phyloP scores from a whole-genome alignment of 225 moss, liverwort and hornwort genomes.

The Straminergon stramineum region DNA sequence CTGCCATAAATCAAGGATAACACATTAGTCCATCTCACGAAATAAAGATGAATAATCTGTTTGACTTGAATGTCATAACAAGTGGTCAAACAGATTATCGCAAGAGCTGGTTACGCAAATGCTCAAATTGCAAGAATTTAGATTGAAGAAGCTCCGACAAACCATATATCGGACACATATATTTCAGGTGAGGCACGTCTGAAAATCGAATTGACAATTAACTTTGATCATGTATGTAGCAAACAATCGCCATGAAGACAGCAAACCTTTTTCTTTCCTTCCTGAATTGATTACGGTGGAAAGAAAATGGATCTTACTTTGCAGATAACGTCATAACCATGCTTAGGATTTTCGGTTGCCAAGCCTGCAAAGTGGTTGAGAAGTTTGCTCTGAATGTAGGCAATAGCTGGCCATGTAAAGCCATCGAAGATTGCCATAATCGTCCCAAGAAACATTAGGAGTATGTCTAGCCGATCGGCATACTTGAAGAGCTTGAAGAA shows the following conservation, averaged over 20 bases:
- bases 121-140: background rate
- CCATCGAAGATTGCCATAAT: slow-evolving; percentile 22
- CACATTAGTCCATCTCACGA: background rate
- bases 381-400: slow-evolving; percentile 21
- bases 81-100: background rate
- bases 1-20: slow-evolving; percentile 5
- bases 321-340: slow-evolving; percentile 8
- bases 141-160: background rate
- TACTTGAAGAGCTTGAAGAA: slow-evolving; percentile 38
- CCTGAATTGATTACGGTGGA: background rate
- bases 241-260: background rate
- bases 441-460: slow-evolving; percentile 33
- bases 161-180: background rate
- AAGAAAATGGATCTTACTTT: background rate
- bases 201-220: background rate
- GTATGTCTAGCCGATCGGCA: slow-evolving; percentile 18
- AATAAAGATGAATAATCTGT: background rate
- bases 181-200: background rate
- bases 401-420: slow-evolving; percentile 23
- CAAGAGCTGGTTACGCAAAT: background rate
- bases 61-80: background rate
- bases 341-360: background rate
- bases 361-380: slow-evolving; percentile 12
- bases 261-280: background rate
- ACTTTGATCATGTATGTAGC: background rate